Evolutionary conservation across 805 yeast genomes (phyloP), one percentile per base, ranked within the genome.

Genomic region (Candida hungchunana): DNA sequence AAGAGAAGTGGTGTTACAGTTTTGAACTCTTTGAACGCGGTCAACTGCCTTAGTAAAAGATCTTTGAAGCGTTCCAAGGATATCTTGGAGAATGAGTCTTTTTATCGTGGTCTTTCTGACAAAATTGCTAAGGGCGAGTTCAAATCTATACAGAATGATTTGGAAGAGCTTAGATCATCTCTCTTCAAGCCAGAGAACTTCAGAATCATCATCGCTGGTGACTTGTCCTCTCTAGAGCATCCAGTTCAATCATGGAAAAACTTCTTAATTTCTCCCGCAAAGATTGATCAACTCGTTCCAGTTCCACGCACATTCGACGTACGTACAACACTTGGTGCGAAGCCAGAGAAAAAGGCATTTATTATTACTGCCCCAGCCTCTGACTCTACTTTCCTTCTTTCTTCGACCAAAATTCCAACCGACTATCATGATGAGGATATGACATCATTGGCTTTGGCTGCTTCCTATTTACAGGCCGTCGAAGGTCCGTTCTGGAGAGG

Each of bases 401-500:
- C 83, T 0, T 59, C 77, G 6, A 69, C 95, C 0, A 63, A 63
- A 2, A 75, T 82, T 11, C 86, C 90, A 1, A 63, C 69, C 2
- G 67, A 65, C 37, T 78, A 72, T 46, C 49, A 58, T 11, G 69
- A 77, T 31, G 63, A 67, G 15, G 96, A 89, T 48, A 66, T 79
- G 20, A 78, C 82, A 34, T 81, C 79, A 18, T 67, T 90, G 26
- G 71, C 81, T 0, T 69, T 89, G 18, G 85, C 88, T 6, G 71
- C 82, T 6, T 88, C 83, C 37, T 82, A 79, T 50, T 65, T 93
- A 37, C 83, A 81, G 46, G 82, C 87, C 24, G 87, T 86, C 14
- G 98, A 93, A 58, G 98, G 98, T 3, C 98, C 97, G 23, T 81
- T 90, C 44, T 90, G 97, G 97, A 75, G 86, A 51, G 96, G 94